Evolutionary conservation across 2,329 filamentous ascomycete genomes (phyloP).

Genomic region (Polychaeton citri): DNA sequence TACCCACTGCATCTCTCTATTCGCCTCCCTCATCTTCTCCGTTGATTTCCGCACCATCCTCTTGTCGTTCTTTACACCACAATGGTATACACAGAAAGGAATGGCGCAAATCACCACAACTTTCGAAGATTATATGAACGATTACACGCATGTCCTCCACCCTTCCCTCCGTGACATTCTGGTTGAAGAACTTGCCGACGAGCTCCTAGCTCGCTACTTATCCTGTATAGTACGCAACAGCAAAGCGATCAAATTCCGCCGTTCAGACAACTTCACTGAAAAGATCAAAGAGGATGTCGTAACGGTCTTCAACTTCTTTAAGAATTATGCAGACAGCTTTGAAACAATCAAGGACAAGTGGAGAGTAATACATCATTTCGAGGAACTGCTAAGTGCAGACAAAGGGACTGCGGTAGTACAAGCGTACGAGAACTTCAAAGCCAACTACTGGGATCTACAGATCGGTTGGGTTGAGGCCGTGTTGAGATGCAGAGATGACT

Average conservation of each 20-base stretch:
- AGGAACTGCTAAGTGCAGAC: conserved; percentile 59
- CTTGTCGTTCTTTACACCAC: conserved; percentile 76
- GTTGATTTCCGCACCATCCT: conserved; percentile 80
- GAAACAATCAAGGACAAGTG: conserved; percentile 77
- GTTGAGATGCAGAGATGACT: conserved; percentile 76
- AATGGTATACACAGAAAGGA: conserved; percentile 75
- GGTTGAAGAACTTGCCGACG: conserved; percentile 83
- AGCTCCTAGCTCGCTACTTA: conserved; percentile 78
- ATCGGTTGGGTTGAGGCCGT: conserved; percentile 94
- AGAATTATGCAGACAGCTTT: conserved; percentile 56
- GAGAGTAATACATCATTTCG: conserved; percentile 77
- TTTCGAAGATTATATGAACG: conserved; percentile 84
- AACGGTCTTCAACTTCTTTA: conserved; percentile 82
- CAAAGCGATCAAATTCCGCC: conserved; percentile 66
- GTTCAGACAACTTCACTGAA: conserved; percentile 74
- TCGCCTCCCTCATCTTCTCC: conserved; percentile 74
- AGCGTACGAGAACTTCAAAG: conserved; percentile 74
- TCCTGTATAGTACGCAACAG: conserved; percentile 67
- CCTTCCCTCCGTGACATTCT: conserved; percentile 82
- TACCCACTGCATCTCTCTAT: conserved; percentile 81
- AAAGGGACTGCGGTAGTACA: conserved; percentile 61
- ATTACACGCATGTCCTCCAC: conserved; percentile 76
- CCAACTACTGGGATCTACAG: conserved; percentile 82
- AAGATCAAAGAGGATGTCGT: conserved; percentile 90
- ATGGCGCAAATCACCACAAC: conserved; percentile 93